Evolutionary conservation across 1,284 basidiomycete genomes (phyloP).

Genomic region (Moniliella sp.): DNA sequence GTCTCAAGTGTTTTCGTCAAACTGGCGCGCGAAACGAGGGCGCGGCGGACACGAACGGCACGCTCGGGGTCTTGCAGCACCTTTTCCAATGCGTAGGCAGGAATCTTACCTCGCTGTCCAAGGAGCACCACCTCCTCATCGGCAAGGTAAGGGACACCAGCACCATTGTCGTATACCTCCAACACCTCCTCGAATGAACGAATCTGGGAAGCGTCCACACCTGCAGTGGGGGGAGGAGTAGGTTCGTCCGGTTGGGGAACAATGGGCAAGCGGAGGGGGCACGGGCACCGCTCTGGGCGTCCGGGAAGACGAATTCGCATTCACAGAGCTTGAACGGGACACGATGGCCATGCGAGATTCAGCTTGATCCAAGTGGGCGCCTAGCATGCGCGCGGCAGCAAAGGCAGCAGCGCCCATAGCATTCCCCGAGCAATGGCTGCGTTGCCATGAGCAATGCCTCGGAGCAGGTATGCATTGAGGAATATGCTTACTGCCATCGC

Average conservation of each 20-base stretch:
- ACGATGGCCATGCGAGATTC: slow-evolving; percentile 2
- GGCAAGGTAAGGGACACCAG: slow-evolving; percentile 44
- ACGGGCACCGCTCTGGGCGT: too few species aligned
- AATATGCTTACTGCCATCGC: slow-evolving; percentile 65
- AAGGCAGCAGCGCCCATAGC: slow-evolving; percentile 29
- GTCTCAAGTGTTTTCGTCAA: slow-evolving; percentile 61
- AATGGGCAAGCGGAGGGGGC: too few species aligned
- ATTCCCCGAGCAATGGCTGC: slow-evolving; percentile 24
- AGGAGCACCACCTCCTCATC: slow-evolving; percentile 83
- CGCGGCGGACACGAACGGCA: slow-evolving; percentile 70
- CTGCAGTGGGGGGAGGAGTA: slow-evolving; percentile 7
- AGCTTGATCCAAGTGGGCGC: slow-evolving; percentile 16
- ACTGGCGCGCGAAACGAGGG: slow-evolving; percentile 74
- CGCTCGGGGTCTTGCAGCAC: slow-evolving; percentile 63
- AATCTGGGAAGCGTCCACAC: too few species aligned
- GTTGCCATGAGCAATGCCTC: slow-evolving; percentile 40
- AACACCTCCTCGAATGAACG: slow-evolving; percentile 53
- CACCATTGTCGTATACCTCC: slow-evolving; percentile 61
- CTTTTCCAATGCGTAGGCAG: slow-evolving; percentile 83
- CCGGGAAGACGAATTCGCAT: too few species aligned
- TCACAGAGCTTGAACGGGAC: too few species aligned
- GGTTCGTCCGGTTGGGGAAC: too few species aligned
- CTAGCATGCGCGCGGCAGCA: slow-evolving; percentile 30
- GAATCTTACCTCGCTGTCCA: slow-evolving; percentile 75
- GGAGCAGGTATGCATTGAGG: slow-evolving; percentile 80